These are phyloP conservation scores for Tulasnella sp. DNA, from an alignment of 768 basidiomycete genomes.

Conservation along the genomic window DNA sequence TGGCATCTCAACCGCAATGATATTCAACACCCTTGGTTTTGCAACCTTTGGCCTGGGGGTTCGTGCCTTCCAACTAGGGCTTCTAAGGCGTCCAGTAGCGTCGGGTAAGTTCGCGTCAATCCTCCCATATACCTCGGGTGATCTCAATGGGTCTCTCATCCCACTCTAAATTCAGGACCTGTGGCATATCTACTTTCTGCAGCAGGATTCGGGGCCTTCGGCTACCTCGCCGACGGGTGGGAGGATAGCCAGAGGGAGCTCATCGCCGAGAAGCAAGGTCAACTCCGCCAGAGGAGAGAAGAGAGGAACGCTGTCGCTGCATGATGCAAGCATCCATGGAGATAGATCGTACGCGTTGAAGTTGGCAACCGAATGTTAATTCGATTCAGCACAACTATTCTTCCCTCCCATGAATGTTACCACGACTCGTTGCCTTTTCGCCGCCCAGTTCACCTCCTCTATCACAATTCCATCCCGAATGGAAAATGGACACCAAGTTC, in stretches of 20 bases:
- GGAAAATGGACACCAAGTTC: constrained; percentile 14
- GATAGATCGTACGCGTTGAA: too few species aligned
- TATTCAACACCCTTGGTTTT: constrained; percentile 16
- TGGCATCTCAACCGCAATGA: constrained; percentile 1
- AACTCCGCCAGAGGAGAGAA: constrained; percentile 8
- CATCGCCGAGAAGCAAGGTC: constrained; percentile 16
- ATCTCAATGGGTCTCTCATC: background rate
- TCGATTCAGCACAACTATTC: too few species aligned
- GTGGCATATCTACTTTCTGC: constrained; percentile 1
- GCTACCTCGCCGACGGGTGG: constrained; percentile 10
- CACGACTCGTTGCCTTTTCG: background rate
- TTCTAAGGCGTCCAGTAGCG: constrained; percentile 7
- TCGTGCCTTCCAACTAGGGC: constrained; percentile 7
- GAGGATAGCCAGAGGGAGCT: constrained; percentile 8
- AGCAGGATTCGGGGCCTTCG: constrained; percentile 10
- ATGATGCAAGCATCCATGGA: too few species aligned
- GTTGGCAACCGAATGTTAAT: too few species aligned
- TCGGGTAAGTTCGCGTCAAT: background rate
- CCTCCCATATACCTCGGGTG: background rate
- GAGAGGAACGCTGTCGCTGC: background rate
- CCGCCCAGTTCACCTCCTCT: constrained; percentile 3
- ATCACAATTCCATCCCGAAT: constrained; percentile 7
- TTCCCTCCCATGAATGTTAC: too few species aligned
- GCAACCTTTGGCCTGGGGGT: constrained; percentile 5
- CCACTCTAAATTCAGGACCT: background rate